These are phyloP conservation scores for Scenedesmus sp. DNA, from an alignment of 163 green algal genomes.

Conservation along the genomic window DNA sequence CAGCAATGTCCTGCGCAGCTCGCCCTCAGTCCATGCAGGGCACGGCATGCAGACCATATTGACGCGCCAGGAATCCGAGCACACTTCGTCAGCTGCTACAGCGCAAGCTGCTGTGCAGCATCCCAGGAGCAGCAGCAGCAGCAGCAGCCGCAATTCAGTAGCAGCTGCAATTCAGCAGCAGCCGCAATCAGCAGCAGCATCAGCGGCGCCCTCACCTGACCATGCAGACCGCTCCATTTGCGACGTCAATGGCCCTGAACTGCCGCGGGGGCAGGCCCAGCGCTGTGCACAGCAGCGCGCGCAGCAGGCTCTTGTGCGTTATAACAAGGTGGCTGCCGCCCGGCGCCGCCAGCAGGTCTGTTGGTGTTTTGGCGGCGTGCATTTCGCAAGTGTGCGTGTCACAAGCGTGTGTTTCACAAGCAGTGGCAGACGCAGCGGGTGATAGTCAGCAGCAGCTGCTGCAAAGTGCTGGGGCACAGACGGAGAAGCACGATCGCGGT, in stretches of 20 bases:
- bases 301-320: constrained; percentile 81
- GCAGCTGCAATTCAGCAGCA: neutral
- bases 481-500: no score
- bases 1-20: no score
- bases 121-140: neutral
- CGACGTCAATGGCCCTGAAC: constrained; percentile 78
- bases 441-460: neutral
- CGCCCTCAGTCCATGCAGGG: no score
- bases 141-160: neutral
- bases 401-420: no score
- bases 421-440: neutral
- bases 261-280: constrained; percentile 61
- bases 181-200: neutral
- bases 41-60: no score
- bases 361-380: neutral
- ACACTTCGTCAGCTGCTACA: no score
- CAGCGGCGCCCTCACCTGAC: constrained; percentile 52
- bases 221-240: constrained; percentile 75
- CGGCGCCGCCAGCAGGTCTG: constrained; percentile 62
- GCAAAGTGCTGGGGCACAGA: neutral
- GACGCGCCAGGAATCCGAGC: no score
- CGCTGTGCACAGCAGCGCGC: constrained; percentile 76
- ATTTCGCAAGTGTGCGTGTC: neutral
- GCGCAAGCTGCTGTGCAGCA: no score
- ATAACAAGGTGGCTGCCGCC: constrained; percentile 71